A percentile compares a stretch with the other conserved stretches of the same genome.
Evolutionary conservation across 352 stramenopile genomes (phyloP).

Genomic region (Globisporangium echinulatum): DNA sequence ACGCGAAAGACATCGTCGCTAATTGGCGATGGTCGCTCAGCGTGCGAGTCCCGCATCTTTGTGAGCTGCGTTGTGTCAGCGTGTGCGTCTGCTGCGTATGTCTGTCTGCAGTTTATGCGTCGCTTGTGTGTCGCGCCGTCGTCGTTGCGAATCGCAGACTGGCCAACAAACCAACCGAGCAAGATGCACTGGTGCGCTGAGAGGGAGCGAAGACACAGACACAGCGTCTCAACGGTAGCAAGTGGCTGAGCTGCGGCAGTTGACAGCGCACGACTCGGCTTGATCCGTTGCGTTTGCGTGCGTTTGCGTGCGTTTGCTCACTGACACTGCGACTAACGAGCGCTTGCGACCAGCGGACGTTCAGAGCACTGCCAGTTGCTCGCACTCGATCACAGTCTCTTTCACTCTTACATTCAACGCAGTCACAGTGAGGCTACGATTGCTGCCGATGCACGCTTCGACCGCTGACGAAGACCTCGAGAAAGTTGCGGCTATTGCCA

Average conservation of each 20-base stretch:
- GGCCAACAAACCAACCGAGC: too few relatives aligned
- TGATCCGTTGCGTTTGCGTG: too few relatives aligned
- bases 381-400: too few relatives aligned
- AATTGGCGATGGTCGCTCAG: constrained; percentile 7
- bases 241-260: neutral
- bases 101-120: neutral
- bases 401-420: too few relatives aligned
- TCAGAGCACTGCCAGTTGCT: too few relatives aligned
- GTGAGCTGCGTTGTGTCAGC: neutral
- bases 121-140: too few relatives aligned
- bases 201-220: neutral
- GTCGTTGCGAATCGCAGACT: too few relatives aligned
- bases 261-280: neutral
- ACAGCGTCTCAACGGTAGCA: too few relatives aligned
- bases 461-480: constrained; percentile 64
- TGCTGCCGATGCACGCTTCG: constrained; percentile 21
- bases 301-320: too few relatives aligned
- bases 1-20: constrained; percentile 42
- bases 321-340: too few relatives aligned
- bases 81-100: neutral
- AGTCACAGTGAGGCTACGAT: too few relatives aligned
- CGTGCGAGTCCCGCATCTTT: constrained; percentile 5
- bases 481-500: constrained; percentile 81
- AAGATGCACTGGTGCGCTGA: neutral
- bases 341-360: too few relatives aligned